Evolutionary conservation across 169 alveolate species (phyloP).

Genomic region (Plasmodium yoelii): DNA sequence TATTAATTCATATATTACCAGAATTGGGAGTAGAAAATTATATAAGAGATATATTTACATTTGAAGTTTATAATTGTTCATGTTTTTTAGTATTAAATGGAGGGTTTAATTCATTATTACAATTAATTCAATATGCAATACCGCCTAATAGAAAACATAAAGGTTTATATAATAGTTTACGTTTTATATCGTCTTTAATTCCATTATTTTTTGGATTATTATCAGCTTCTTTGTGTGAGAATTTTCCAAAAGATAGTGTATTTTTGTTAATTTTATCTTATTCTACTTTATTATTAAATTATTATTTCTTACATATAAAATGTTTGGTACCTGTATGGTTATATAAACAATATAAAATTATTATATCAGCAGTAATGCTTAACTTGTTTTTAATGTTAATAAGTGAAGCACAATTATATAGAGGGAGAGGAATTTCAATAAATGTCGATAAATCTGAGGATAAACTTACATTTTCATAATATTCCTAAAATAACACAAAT

Average conservation of each 20-base stretch:
- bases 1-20: conserved; percentile 65
- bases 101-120: conserved; percentile 68
- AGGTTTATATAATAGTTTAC: conserved; percentile 69
- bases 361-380: conserved; percentile 15
- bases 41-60: conserved; percentile 63
- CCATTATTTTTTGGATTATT: conserved; percentile 69
- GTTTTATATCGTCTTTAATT: conserved; percentile 68
- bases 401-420: conserved; percentile 75
- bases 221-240: conserved; percentile 63
- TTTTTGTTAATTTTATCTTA: conserved; percentile 67
- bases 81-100: conserved; percentile 71
- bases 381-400: conserved; percentile 44
- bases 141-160: conserved; percentile 68
- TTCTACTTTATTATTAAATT: conserved; percentile 39
- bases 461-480: neutral
- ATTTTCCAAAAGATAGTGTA: conserved; percentile 71
- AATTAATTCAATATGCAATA: conserved; percentile 67
- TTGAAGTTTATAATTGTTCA: conserved; percentile 61
- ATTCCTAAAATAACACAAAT: neutral
- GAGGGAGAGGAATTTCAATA: conserved; percentile 48
- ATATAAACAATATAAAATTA: conserved; percentile 28
- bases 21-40: conserved; percentile 44
- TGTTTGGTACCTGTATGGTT: conserved; percentile 68
- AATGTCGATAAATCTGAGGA: conserved; percentile 16
- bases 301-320: conserved; percentile 70